Base-by-base conservation (phyloP, 306 rosid species). In the Bauhinia variegata region DNA sequence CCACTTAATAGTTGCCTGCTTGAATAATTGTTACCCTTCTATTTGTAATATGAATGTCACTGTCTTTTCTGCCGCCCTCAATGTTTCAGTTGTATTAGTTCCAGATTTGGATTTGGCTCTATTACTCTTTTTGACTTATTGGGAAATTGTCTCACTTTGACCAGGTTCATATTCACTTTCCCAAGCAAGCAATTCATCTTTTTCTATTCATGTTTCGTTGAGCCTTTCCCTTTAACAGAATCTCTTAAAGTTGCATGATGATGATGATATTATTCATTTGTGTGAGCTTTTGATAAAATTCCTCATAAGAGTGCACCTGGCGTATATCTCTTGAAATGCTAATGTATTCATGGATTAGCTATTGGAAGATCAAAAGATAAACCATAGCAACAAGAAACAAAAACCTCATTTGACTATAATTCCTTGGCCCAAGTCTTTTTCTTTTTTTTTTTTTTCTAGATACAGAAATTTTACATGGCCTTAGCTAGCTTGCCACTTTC, bases 301-400 rank as follows among this genome's bases (percentile, higher is more conserved):
- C 13, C 23, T 49, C 28, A 30, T 8, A 2, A 49, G 7, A 10
- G 8, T 8, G 43, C 43, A 38, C 2, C 11, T 38, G n/a, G n/a
- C n/a, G n/a, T 8, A 38, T 6, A 17, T 50, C 55, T 50, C 32
- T 18, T 17, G 8, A 11, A 32, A 50, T 31, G 14, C 63, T 34
- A 36, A 16, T 11, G 10, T 4, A 16, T 9, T n/a, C 4, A 43
- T 59, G 49, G 60, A 10, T 12, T 59, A n/a, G n/a, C n/a, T n/a
- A n/a, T n/a, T n/a, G n/a, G n/a, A n/a, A n/a, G n/a, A n/a, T n/a
- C n/a, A n/a, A n/a, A n/a, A n/a, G n/a, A n/a, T n/a, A n/a, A n/a
- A n/a, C n/a, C n/a, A 32, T 47, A 11, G 33, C 38, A 59, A 16
- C 46, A 59, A 54, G 60, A 31, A 54, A 54, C 41, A 32, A 54